Conservation (phyloP, 495 filamentous ascomycete species). For the Tuber borchii region DNA sequence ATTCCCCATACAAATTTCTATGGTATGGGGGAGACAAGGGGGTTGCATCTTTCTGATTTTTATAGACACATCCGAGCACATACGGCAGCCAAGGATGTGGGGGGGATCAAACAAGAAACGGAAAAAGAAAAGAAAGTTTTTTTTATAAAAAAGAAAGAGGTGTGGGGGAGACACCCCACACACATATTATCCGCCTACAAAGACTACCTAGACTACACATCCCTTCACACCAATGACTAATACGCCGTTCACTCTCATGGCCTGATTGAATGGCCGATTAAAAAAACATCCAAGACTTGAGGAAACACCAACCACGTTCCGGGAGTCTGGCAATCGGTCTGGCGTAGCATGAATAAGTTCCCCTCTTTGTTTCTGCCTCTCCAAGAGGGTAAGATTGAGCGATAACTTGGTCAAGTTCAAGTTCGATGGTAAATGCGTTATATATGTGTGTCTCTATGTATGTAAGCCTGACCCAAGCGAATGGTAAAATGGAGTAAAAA, state of each 20-base stretch:
- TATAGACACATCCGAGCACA: not conserved
- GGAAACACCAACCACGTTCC: not conserved
- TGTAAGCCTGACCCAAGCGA: not conserved
- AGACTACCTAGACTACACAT: not conserved
- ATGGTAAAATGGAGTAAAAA: not conserved
- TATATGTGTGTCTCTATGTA: not conserved
- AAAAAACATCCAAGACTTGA: not conserved
- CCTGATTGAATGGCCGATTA: not conserved
- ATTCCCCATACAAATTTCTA: not conserved
- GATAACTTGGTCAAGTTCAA: not conserved
- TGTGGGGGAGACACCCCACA: not conserved
- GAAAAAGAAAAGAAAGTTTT: not conserved
- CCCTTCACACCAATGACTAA: not conserved
- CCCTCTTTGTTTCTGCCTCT: not conserved
- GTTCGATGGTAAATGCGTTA: not conserved
- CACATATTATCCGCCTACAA: not conserved
- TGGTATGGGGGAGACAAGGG: not conserved
- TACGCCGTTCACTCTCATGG: not conserved
- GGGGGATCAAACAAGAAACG: not conserved
- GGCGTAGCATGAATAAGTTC: not conserved
- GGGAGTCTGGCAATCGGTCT: not conserved
- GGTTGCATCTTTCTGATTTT: not conserved
- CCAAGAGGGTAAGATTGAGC: not conserved
- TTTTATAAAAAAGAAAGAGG: not conserved
- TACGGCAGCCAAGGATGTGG: conserved; percentile 5